Conservation (phyloP, 148 eudicot species). For the Cornus kousa region DNA sequence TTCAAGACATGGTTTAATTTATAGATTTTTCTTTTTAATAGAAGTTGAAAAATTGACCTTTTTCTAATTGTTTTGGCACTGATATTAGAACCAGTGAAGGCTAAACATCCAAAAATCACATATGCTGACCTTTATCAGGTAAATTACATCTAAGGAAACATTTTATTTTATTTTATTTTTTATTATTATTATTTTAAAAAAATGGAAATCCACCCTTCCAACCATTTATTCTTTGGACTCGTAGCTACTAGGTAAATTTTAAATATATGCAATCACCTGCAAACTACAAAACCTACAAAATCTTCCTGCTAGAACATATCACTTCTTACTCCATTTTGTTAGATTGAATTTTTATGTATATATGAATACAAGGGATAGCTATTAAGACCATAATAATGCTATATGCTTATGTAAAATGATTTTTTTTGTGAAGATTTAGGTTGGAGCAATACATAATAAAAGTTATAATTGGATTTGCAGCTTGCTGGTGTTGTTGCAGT, state of each 20-base stretch:
- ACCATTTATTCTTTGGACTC: no score
- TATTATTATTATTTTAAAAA: no score
- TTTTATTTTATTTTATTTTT: background rate
- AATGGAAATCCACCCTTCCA: no score
- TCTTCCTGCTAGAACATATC: no score
- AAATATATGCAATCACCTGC: no score
- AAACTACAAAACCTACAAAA: no score
- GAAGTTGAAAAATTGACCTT: background rate
- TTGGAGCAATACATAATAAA: background rate
- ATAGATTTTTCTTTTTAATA: no score
- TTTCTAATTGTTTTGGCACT: constrained; percentile 12
- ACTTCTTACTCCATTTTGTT: no score
- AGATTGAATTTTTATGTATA: background rate
- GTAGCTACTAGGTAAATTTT: no score
- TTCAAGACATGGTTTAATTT: no score
- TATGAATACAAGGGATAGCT: no score
- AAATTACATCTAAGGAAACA: background rate
- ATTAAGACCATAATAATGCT: background rate
- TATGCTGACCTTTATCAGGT: constrained; percentile 98
- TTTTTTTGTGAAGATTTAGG: background rate
- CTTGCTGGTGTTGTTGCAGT: constrained; percentile 95
- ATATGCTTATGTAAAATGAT: no score
- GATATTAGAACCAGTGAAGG: constrained; percentile 69
- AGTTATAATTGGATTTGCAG: constrained; percentile 33
- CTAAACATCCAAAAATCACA: constrained; percentile 63